Evolutionary conservation across 257 asterid genomes (phyloP), one percentile per base, ranked within the genome.

Genomic region (Solanum sejunctum): DNA sequence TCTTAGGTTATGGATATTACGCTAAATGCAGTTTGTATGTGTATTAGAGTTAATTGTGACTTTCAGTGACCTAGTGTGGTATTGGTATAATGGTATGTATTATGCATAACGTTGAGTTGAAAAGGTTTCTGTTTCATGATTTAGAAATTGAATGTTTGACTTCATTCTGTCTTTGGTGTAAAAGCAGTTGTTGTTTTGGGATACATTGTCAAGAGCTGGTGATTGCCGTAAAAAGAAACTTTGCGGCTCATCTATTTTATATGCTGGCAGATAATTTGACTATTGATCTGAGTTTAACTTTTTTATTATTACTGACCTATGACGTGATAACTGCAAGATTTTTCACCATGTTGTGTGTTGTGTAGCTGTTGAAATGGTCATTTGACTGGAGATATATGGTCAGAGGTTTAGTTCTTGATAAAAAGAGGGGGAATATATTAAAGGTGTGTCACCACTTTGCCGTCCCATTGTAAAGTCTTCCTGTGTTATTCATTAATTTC

Each of bases 381-480:
- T 95, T 97, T 89, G 98, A 97, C 85, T 92, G 95, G 98, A 94
- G 91, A 75, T 97, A 95, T 93, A 95, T 97, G 98, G 98, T 97
- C 93, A 92, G 99, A 89, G 98, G 99, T 86, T 92, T 97, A 81
- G 99, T 97, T 89, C 94, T 97, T 69, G 98, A 97, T 86, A 95
- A 94, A 89, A 95, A 90, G 89, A 92, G 99, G 83, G 99, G 99
- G 88, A 97, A 95, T 61, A 92, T 94, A 86, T 88, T 97, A 91
- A 97, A 97, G 98, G 99, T 97, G 77, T 43, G 97, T 91, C 49
- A 23, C 83, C 10, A 23, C 84, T 80, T 51, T 70, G 84, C 63
- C 21, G 52, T 61, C 71, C 12, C 23, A 41, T 28, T 71, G 52
- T 60, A 18, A 60, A 51, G 36, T 82, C 83, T 75, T 39, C 28